Evolutionary conservation across 2,329 filamentous ascomycete species (phyloP).

Genomic region (Claviceps sorghi): DNA sequence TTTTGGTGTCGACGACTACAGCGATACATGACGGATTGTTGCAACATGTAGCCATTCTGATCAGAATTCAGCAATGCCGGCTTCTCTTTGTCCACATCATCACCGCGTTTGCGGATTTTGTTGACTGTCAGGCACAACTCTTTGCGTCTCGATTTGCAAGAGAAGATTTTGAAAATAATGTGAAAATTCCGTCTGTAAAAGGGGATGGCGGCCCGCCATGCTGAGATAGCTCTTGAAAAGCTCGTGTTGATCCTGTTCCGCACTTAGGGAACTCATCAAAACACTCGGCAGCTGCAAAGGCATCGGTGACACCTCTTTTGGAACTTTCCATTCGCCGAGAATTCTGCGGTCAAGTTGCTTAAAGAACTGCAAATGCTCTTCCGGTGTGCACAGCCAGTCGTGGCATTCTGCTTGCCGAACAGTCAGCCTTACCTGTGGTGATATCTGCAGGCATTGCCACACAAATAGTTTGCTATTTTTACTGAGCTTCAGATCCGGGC

Average conservation of each 20-base stretch:
- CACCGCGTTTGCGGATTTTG: background rate
- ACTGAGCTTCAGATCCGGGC: conserved; percentile 9
- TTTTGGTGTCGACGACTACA: background rate
- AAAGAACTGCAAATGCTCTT: conserved; percentile 18
- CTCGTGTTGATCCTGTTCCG: background rate
- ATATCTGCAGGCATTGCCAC: conserved; percentile 17
- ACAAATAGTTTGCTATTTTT: conserved; percentile 16
- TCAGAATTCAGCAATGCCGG: background rate
- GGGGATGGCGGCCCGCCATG: conserved; percentile 1
- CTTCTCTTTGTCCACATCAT: no score
- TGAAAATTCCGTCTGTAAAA: conserved; percentile 2
- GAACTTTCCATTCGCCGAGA: conserved; percentile 13
- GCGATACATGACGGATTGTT: background rate
- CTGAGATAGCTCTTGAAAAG: background rate
- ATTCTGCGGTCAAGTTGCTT: conserved; percentile 16
- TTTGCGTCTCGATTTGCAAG: background rate
- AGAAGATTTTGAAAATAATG: background rate
- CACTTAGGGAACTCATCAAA: background rate
- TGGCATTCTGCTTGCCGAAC: conserved; percentile 16
- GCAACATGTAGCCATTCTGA: background rate
- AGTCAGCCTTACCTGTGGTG: conserved; percentile 15
- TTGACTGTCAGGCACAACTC: background rate
- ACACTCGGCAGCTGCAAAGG: conserved; percentile 19
- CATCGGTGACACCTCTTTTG: conserved; percentile 18
- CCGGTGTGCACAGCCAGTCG: conserved; percentile 20